Evolutionary conservation across 352 stramenopile genomes (phyloP).

Genomic region (Peronosclerospora sorghi): DNA sequence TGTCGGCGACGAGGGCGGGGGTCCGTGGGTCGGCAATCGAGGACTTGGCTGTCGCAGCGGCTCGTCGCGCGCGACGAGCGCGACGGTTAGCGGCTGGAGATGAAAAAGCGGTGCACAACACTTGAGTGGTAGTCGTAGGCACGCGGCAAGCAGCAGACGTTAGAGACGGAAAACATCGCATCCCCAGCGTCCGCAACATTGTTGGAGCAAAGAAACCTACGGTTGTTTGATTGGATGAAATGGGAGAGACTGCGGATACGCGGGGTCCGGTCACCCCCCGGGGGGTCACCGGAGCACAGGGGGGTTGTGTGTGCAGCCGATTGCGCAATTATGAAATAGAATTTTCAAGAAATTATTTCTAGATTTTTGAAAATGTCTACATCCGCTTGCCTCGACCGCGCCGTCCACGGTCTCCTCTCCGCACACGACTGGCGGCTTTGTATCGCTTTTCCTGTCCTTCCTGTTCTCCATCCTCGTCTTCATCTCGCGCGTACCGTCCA

Average conservation of each 20-base stretch:
- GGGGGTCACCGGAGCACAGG: too few relatives aligned
- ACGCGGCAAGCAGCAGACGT: neutral
- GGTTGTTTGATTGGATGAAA: too few relatives aligned
- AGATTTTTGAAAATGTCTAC: too few relatives aligned
- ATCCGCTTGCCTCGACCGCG: slow-evolving; percentile 10
- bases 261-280: too few relatives aligned
- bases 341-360: too few relatives aligned
- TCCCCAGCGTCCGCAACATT: slow-evolving; percentile 6
- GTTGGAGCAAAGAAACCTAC: too few relatives aligned
- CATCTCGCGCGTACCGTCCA: slow-evolving; percentile 45
- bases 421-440: slow-evolving; percentile 59
- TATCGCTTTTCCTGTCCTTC: slow-evolving; percentile 54
- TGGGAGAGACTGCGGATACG: too few relatives aligned
- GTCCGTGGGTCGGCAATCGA: slow-evolving; percentile 1
- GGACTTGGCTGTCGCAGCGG: slow-evolving; percentile 9
- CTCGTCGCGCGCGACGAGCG: slow-evolving; percentile 31
- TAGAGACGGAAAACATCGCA: neutral
- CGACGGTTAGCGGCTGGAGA: slow-evolving; percentile 28
- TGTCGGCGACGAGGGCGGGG: slow-evolving; percentile 33
- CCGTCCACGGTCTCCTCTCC: slow-evolving; percentile 27
- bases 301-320: too few relatives aligned
- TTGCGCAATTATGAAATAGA: too few relatives aligned
- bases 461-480: slow-evolving; percentile 29
- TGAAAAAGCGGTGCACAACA: slow-evolving; percentile 12
- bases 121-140: neutral